Evolutionary conservation across 2,329 filamentous ascomycete species (phyloP).

Genomic region (Aspergillus arachidicola): DNA sequence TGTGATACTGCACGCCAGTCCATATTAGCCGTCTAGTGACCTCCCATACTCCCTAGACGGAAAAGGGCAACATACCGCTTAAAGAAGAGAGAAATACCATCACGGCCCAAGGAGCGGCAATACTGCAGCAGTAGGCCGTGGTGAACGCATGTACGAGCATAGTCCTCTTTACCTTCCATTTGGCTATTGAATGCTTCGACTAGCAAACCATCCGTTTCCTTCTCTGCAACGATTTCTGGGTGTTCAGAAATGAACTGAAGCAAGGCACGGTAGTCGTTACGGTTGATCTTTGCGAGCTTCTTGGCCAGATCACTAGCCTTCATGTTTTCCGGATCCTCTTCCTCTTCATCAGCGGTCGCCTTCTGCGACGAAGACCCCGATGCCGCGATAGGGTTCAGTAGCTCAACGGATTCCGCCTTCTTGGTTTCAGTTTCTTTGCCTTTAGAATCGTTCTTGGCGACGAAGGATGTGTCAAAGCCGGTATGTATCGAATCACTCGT

Average conservation of each 20-base stretch:
- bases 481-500: slow-evolving; percentile 88
- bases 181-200: slow-evolving; percentile 90
- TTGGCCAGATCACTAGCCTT: slow-evolving; percentile 77
- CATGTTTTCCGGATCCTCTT: slow-evolving; percentile 70
- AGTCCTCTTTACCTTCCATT: slow-evolving; percentile 73
- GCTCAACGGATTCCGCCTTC: slow-evolving; percentile 59
- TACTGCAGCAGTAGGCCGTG: slow-evolving; percentile 92
- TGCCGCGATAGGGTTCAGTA: slow-evolving; percentile 68
- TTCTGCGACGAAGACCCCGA: slow-evolving; percentile 48
- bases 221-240: slow-evolving; percentile 76
- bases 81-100: slow-evolving; percentile 92
- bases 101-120: slow-evolving; percentile 83
- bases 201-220: slow-evolving; percentile 86
- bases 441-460: slow-evolving; percentile 62
- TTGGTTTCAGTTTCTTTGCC: slow-evolving; percentile 49
- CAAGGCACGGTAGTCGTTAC: slow-evolving; percentile 72
- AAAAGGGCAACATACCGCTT: slow-evolving; percentile 61
- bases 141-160: slow-evolving; percentile 84
- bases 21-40: slow-evolving; percentile 12
- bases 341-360: slow-evolving; percentile 46
- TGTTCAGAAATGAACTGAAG: slow-evolving; percentile 78
- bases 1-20: slow-evolving; percentile 61
- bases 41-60: neutral
- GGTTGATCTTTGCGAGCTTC: slow-evolving; percentile 76
- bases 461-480: slow-evolving; percentile 85